Conservation (phyloP, 139 green algal species). For the Coccomyxa sp. region DNA sequence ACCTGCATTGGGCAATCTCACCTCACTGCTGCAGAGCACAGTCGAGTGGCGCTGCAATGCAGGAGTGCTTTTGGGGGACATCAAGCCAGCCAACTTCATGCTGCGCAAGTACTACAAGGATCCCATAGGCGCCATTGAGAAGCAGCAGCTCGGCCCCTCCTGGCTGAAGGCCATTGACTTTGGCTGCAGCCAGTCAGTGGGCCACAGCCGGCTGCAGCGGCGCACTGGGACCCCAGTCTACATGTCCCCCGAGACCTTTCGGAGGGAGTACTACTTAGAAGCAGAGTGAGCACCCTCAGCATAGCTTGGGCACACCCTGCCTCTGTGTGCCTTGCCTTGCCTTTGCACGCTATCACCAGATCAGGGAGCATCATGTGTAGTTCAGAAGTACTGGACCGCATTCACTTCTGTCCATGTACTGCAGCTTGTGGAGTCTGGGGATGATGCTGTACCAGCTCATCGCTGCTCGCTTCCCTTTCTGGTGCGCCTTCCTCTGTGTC, state of each 20-base stretch:
- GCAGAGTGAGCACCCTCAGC: constrained; percentile 31
- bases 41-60: constrained; percentile 37
- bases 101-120: constrained; percentile 22
- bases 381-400: too few relatives aligned
- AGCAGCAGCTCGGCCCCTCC: constrained; percentile 11
- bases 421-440: constrained; percentile 56
- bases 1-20: constrained; percentile 21
- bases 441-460: constrained; percentile 61
- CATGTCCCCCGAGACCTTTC: constrained; percentile 65
- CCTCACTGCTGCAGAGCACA: constrained; percentile 25
- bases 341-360: too few relatives aligned
- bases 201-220: constrained; percentile 1
- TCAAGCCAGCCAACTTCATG: constrained; percentile 71
- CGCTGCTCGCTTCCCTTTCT: constrained; percentile 47
- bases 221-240: constrained; percentile 68
- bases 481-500: constrained; percentile 14
- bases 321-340: too few relatives aligned
- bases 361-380: too few relatives aligned
- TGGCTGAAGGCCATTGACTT: constrained; percentile 43
- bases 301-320: not conserved
- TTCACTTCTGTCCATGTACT: too few relatives aligned
- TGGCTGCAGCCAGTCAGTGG: constrained; percentile 40
- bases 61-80: constrained; percentile 46
- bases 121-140: constrained; percentile 8
- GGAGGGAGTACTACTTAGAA: constrained; percentile 36